phyloP scores from a whole-genome alignment of 768 basidiomycete genomes.

The Albatrellus ellisii region DNA sequence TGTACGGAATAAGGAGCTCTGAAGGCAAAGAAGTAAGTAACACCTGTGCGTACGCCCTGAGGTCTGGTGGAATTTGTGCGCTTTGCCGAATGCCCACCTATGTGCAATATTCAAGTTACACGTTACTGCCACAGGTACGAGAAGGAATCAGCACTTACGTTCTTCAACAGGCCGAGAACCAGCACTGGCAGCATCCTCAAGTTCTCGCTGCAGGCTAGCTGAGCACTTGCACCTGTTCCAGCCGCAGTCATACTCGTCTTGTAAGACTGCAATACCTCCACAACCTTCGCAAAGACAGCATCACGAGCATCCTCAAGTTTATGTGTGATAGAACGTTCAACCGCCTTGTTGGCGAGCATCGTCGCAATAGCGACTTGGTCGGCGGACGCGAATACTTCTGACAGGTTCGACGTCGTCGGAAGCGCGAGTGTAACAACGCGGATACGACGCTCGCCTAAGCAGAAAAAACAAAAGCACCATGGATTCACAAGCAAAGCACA shows the following conservation, averaged over 20 bases:
- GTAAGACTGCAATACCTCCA: slow-evolving; percentile 77
- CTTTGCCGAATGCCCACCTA: slow-evolving; percentile 93
- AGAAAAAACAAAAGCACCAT: neutral
- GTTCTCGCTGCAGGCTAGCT: slow-evolving; percentile 86
- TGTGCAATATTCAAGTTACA: slow-evolving; percentile 1
- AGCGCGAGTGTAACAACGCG: slow-evolving; percentile 82
- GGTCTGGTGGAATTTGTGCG: slow-evolving; percentile 92
- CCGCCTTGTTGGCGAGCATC: slow-evolving; percentile 82
- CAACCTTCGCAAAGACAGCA: slow-evolving; percentile 68
- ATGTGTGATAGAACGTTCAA: slow-evolving; percentile 74
- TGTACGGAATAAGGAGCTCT: slow-evolving; percentile 83
- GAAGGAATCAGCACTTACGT: slow-evolving; percentile 35
- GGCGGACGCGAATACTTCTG: slow-evolving; percentile 81
- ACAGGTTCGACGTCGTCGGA: slow-evolving; percentile 78
- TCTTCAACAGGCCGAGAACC: slow-evolving; percentile 84
- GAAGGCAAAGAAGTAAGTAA: slow-evolving; percentile 85
- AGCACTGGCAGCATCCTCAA: slow-evolving; percentile 90
- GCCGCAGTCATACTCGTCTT: slow-evolving; percentile 95
- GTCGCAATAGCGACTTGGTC: slow-evolving; percentile 84
- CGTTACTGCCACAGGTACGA: neutral
- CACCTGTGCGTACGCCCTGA: slow-evolving; percentile 90
- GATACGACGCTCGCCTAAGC: slow-evolving; percentile 58
- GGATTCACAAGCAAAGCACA: neutral
- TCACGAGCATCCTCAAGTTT: slow-evolving; percentile 87
- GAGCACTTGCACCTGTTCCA: slow-evolving; percentile 87